Evolutionary conservation across 2,329 filamentous ascomycete species (phyloP), one percentile per base, ranked within the genome.

Genomic region (Chalaropsis ovoidea): DNA sequence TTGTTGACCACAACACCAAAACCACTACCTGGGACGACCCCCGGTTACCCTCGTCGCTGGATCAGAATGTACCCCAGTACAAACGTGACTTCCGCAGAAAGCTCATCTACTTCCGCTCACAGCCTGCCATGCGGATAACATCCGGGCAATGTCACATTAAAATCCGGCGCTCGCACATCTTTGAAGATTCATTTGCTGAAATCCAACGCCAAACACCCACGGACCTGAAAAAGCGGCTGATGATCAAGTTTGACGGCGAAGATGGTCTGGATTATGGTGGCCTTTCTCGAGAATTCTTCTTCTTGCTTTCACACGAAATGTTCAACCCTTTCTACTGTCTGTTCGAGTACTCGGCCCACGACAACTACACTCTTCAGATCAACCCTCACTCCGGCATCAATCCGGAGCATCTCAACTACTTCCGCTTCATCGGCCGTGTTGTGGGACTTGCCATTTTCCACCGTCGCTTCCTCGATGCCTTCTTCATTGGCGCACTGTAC

Each of bases 251-350:
- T 71, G 94, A 99, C 71, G 94, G 94, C 61, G 94, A 99, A 78
- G 94, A 99, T 72, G 94, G 94, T 77, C 79, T 99, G 68, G 94
- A 99, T 77, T 99, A 99, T 73, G 94, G 94, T 75, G 94, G 94
- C 81, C 82, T 99, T 65, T 99, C 94, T 43, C 84, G 92, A 83
- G 94, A 99, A 77, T 99, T 99, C 81, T 99, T 99, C 82, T 99
- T 99, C 85, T 81, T 99, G 49, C 84, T 99, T 65, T 97, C 93
- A 17, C 94, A 99, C 78, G 94, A 99, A 80, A 99, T 99, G 94
- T 99, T 99, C 80, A 99, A 99, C 76, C 94, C 94, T 41, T 99
- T 99, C 79, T 99, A 99, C 80, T 99, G 94, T 75, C 82, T 99
- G 64, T 99, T 99, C 80, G 94, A 99, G 78, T 99, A 99, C 77